These are phyloP conservation scores for Baeospora myosura DNA, from an alignment of 1,284 basidiomycete genomes.

Conservation along the genomic window DNA sequence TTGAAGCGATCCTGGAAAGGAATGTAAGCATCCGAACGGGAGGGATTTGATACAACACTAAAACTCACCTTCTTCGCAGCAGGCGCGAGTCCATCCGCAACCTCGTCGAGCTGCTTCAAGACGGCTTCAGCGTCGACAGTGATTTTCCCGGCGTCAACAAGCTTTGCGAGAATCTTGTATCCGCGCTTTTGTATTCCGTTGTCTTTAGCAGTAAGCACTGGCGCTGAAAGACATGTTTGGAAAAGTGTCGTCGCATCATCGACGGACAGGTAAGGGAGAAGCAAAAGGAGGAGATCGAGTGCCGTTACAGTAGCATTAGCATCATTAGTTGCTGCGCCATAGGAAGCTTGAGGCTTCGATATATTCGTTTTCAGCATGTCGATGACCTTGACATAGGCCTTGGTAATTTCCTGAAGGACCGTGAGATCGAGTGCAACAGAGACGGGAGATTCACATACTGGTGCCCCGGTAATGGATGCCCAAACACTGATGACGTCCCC, in stretches of 20 bases:
- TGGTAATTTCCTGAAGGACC: constrained; percentile 56
- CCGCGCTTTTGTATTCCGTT: constrained; percentile 93
- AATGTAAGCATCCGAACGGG: constrained; percentile 3
- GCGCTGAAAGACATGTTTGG: constrained; percentile 48
- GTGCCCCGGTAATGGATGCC: constrained; percentile 71
- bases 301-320: constrained; percentile 68
- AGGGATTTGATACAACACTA: constrained; percentile 2
- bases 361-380: constrained; percentile 74
- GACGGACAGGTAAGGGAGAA: constrained; percentile 72
- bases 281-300: constrained; percentile 83
- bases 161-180: constrained; percentile 80
- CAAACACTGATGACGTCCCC: constrained; percentile 87
- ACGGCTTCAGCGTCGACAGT: constrained; percentile 48
- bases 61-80: constrained; percentile 79
- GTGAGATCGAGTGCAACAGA: constrained; percentile 1
- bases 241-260: constrained; percentile 60
- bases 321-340: constrained; percentile 30
- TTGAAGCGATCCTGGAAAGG: constrained; percentile 69
- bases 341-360: constrained; percentile 26
- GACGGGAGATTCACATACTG: constrained; percentile 35
- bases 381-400: constrained; percentile 78
- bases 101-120: constrained; percentile 57
- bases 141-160: constrained; percentile 60
- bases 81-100: constrained; percentile 60
- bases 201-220: constrained; percentile 59